Evolutionary conservation across 108 stramenopile genomes (phyloP).

Genomic region (Heterococcus sp.): DNA sequence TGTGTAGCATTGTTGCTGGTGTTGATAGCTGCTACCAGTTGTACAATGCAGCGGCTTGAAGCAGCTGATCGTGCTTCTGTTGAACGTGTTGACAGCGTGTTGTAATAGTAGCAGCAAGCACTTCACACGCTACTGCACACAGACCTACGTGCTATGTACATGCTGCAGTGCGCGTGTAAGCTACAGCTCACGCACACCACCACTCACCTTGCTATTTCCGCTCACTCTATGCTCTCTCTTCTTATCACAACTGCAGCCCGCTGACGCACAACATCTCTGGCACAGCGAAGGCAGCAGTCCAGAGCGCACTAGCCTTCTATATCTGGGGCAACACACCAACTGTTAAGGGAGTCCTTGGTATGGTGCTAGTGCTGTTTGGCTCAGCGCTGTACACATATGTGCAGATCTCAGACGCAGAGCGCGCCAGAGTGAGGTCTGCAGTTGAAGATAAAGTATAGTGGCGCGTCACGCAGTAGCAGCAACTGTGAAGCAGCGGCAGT

Average conservation of each 20-base stretch:
- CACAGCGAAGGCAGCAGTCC: conserved; percentile 79
- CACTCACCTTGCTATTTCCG: background rate
- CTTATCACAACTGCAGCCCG: too few relatives aligned
- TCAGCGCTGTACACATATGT: conserved; percentile 40
- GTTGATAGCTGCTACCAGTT: background rate
- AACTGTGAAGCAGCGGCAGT: too few relatives aligned
- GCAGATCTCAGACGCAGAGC: conserved; percentile 20
- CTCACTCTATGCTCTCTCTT: conserved; percentile 84
- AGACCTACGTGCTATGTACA: background rate
- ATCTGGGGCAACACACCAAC: conserved; percentile 86
- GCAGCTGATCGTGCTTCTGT: background rate
- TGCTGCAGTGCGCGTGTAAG: background rate
- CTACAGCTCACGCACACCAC: background rate
- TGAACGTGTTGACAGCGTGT: background rate
- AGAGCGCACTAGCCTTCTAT: conserved; percentile 83
- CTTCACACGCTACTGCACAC: background rate
- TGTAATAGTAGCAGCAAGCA: background rate
- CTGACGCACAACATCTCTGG: conserved; percentile 92
- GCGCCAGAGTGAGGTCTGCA: too few relatives aligned
- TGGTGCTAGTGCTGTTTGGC: conserved; percentile 27
- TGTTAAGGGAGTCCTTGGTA: conserved; percentile 8
- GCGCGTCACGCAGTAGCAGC: too few relatives aligned
- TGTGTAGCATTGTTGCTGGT: background rate
- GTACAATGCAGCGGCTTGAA: background rate
- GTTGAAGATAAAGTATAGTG: too few relatives aligned